phyloP scores from a whole-genome alignment of 805 yeast species.

The Yarrowia alimentaria region DNA sequence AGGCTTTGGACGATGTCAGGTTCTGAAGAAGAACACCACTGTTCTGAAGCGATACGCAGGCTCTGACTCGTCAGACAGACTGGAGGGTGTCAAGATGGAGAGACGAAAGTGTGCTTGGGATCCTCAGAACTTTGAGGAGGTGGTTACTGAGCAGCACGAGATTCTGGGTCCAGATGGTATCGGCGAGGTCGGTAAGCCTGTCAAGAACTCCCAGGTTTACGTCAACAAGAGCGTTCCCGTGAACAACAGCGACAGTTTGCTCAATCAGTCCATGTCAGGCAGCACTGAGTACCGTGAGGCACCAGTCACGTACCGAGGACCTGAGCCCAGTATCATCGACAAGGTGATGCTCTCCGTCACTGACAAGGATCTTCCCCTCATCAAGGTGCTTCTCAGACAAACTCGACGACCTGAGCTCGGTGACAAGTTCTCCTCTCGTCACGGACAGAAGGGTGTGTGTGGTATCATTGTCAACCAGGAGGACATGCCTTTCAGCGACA shows the following conservation, averaged over 20 bases:
- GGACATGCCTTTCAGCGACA: conserved; percentile 92
- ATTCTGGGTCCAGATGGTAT: conserved; percentile 92
- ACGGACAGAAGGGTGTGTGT: conserved; percentile 99
- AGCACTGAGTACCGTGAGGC: conserved; percentile 77
- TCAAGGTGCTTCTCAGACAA: conserved; percentile 88
- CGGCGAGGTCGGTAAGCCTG: conserved; percentile 90
- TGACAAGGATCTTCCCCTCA: conserved; percentile 90
- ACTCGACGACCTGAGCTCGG: conserved; percentile 97
- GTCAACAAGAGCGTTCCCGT: conserved; percentile 88
- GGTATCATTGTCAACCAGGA: conserved; percentile 97
- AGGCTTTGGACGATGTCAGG: conserved; percentile 98
- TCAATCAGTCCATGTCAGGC: conserved; percentile 39
- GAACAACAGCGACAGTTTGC: conserved; percentile 70
- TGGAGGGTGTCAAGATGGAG: conserved; percentile 87
- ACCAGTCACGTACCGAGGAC: conserved; percentile 88
- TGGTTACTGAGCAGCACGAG: conserved; percentile 65
- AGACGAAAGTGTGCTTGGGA: conserved; percentile 20
- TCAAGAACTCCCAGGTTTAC: conserved; percentile 90
- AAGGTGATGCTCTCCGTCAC: conserved; percentile 97
- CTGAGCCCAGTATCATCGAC: conserved; percentile 92
- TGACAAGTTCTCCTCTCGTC: conserved; percentile 95
- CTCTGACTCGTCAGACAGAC: conserved; percentile 78
- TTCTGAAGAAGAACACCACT: conserved; percentile 85
- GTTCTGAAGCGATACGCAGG: conserved; percentile 88
- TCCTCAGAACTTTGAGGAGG: conserved; percentile 43